Conservation (phyloP, 2,329 filamentous ascomycete genomes). For the Meredithiella fracta region DNA sequence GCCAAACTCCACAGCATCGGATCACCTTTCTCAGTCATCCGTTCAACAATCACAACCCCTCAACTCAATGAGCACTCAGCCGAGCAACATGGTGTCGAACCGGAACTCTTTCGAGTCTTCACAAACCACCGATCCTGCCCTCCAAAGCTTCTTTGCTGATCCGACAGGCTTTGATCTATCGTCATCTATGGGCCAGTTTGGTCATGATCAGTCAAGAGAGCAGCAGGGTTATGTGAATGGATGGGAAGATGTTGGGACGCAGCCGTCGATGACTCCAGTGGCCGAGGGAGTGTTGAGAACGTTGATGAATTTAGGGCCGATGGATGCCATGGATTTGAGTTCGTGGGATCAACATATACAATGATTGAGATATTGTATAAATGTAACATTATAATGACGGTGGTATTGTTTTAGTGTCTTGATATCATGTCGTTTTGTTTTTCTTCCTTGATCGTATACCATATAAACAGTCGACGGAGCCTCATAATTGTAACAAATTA, state of each 20-base stretch:
- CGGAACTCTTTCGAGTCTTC: not conserved
- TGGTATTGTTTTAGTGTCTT: no score
- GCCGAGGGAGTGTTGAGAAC: slow-evolving; percentile 40
- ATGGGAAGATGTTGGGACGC: slow-evolving; percentile 29
- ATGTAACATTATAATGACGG: not conserved
- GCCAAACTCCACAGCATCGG: slow-evolving; percentile 7
- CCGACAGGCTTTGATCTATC: not conserved
- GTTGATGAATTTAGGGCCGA: slow-evolving; percentile 40
- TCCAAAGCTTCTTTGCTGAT: slow-evolving; percentile 1
- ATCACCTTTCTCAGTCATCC: not conserved
- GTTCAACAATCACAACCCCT: not conserved
- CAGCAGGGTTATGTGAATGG: slow-evolving; percentile 19
- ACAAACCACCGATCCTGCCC: not conserved
- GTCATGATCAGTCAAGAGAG: slow-evolving; percentile 21
- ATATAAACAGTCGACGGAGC: no score
- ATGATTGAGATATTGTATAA: not conserved
- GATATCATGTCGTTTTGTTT: no score
- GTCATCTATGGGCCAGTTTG: not conserved
- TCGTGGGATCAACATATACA: slow-evolving; percentile 27
- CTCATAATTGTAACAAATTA: no score
- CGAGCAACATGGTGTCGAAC: not conserved
- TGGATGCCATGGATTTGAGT: slow-evolving; percentile 43
- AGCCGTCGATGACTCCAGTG: slow-evolving; percentile 36
- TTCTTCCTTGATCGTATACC: no score
- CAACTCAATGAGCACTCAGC: not conserved